These are phyloP conservation scores for Yamadazyma trypodendri DNA, from an alignment of 1,139 yeast genomes.

Conservation along the genomic window DNA sequence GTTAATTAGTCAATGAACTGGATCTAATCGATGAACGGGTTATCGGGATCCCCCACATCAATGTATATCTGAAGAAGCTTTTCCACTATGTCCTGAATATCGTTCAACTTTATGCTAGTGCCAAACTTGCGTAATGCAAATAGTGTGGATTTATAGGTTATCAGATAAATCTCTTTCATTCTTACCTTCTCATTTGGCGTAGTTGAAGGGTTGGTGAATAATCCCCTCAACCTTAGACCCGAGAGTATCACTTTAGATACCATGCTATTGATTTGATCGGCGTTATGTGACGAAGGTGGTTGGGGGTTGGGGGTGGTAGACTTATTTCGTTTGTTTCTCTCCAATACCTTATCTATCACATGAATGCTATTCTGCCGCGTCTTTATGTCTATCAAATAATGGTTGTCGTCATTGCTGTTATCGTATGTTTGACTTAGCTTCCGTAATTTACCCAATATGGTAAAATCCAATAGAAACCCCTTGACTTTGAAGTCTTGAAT, in stretches of 20 bases:
- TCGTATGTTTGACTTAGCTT: not conserved
- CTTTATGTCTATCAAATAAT: slow-evolving; percentile 12
- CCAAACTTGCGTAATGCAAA: slow-evolving; percentile 40
- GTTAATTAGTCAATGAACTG: too few species aligned
- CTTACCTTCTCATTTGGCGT: slow-evolving; percentile 31
- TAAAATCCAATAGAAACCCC: slow-evolving; percentile 20
- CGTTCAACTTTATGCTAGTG: slow-evolving; percentile 22
- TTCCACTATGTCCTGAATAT: slow-evolving; percentile 40
- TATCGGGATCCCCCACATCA: slow-evolving; percentile 23
- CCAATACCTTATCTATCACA: slow-evolving; percentile 38
- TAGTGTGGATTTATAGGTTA: slow-evolving; percentile 41
- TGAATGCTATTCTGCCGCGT: slow-evolving; percentile 10
- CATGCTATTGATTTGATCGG: slow-evolving; percentile 32
- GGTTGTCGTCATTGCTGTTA: slow-evolving; percentile 3
- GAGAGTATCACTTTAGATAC: slow-evolving; percentile 38
- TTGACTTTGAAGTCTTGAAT: slow-evolving; percentile 17
- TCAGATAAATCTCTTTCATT: slow-evolving; percentile 42
- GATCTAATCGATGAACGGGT: slow-evolving; percentile 13
- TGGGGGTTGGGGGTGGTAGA: slow-evolving; percentile 11
- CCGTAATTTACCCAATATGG: slow-evolving; percentile 7
- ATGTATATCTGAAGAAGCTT: slow-evolving; percentile 34
- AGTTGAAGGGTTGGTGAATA: slow-evolving; percentile 24
- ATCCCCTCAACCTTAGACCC: slow-evolving; percentile 44
- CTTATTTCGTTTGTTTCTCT: slow-evolving; percentile 23
- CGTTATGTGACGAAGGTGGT: slow-evolving; percentile 15